These are phyloP conservation scores for Metahyphopichia silvanorum DNA, from an alignment of 805 yeast genomes.

Conservation along the genomic window DNA sequence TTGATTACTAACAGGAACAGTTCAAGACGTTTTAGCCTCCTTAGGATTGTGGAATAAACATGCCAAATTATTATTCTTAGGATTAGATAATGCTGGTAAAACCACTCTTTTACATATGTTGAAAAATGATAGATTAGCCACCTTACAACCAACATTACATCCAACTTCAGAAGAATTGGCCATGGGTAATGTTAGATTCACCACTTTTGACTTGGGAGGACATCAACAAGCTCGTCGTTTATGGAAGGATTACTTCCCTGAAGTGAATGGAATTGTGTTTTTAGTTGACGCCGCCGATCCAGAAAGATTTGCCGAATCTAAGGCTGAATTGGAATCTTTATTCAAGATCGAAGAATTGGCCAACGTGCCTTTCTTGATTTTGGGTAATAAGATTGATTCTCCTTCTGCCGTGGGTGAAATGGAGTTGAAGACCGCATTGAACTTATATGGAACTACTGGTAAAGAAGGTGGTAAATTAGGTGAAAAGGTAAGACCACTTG, in stretches of 20 bases:
- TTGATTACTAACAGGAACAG: conserved; percentile 15
- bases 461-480: conserved; percentile 64
- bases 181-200: conserved; percentile 93
- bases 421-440: conserved; percentile 87
- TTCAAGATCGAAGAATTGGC: conserved; percentile 89
- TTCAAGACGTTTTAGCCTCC: conserved; percentile 44
- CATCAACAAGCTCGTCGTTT: conserved; percentile 98
- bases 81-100: conserved; percentile 47
- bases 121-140: conserved; percentile 93
- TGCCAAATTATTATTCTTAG: conserved; percentile 45
- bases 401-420: conserved; percentile 93
- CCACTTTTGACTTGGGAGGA: conserved; percentile 98
- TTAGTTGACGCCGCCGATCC: conserved; percentile 97
- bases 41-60: conserved; percentile 49
- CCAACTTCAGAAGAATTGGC: conserved; percentile 98
- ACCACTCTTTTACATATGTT: conserved; percentile 47
- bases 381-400: conserved; percentile 96
- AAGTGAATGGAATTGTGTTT: conserved; percentile 95
- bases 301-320: conserved; percentile 91
- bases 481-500: conserved; percentile 84
- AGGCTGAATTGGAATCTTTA: conserved; percentile 90
- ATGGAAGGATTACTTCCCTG: conserved; percentile 99
- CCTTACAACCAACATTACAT: conserved; percentile 95
- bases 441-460: conserved; percentile 83
- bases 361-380: conserved; percentile 85